Percentiles rank a stretch among this genome's conserved stretches.
Evolutionary conservation across 2,329 filamentous ascomycete genomes (phyloP).

Genomic region (Delphinella strobiligena): DNA sequence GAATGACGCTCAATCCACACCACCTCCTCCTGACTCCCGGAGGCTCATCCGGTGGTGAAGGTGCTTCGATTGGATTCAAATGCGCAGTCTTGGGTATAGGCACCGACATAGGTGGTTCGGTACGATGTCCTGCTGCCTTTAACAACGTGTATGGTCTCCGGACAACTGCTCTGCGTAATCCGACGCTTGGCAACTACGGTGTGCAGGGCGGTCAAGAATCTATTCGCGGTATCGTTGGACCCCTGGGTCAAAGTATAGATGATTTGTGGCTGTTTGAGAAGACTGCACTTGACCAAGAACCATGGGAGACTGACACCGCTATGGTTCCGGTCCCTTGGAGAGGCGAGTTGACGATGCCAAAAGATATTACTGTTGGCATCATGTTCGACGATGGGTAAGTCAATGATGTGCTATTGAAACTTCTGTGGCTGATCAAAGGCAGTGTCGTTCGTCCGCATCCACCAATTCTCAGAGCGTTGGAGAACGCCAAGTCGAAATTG

Average conservation of each 20-base stretch:
- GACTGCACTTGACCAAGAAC: conserved; percentile 37
- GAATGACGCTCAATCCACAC: conserved; percentile 42
- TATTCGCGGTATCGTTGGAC: conserved; percentile 40
- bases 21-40: conserved; percentile 40
- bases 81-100: conserved; percentile 45
- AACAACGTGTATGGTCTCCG: conserved; percentile 33
- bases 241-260: conserved; percentile 40
- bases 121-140: conserved; percentile 36
- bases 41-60: conserved; percentile 46
- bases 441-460: conserved; percentile 23
- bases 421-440: conserved; percentile 11
- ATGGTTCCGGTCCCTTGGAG: conserved; percentile 49
- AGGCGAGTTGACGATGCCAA: conserved; percentile 28
- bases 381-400: conserved; percentile 48
- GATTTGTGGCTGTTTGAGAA: conserved; percentile 44
- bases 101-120: conserved; percentile 40
- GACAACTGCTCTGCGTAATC: conserved; percentile 33
- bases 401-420: neutral
- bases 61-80: conserved; percentile 40
- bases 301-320: conserved; percentile 46
- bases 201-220: conserved; percentile 33
- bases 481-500: conserved; percentile 11
- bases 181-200: conserved; percentile 28
- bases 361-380: conserved; percentile 37
- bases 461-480: conserved; percentile 23